Percentiles rank a stretch among this genome's conserved stretches.
Conservation (phyloP, 1,139 yeast genomes). For the Yamadazyma kanchanaburiensis region DNA sequence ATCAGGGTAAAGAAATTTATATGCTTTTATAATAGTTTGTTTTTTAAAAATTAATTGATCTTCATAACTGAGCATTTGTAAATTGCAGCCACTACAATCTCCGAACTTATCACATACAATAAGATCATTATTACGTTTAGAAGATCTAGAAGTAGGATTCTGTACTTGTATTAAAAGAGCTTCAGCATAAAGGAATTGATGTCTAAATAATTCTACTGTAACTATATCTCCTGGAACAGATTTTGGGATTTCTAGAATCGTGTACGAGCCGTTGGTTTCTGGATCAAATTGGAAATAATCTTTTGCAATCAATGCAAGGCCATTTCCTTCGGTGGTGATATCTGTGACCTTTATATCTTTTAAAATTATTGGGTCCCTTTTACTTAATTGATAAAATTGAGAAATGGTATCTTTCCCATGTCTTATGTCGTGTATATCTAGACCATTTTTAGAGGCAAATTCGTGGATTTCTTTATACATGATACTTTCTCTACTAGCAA, state of each 20-base stretch:
- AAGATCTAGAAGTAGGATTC: conserved; percentile 9
- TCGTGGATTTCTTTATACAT: conserved; percentile 21
- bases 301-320: conserved; percentile 33
- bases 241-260: conserved; percentile 36
- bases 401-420: conserved; percentile 26
- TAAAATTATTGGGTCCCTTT: conserved; percentile 19
- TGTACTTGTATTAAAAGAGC: conserved; percentile 20
- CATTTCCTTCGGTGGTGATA: conserved; percentile 36
- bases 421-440: conserved; percentile 15
- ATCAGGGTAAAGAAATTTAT: conserved; percentile 29
- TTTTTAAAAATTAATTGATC: conserved; percentile 35
- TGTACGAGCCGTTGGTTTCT: conserved; percentile 15
- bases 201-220: conserved; percentile 24
- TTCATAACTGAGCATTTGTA: conserved; percentile 42
- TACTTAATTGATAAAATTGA: conserved; percentile 18
- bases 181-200: conserved; percentile 30
- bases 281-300: conserved; percentile 8
- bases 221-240: conserved; percentile 38
- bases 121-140: conserved; percentile 24
- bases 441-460: conserved; percentile 13
- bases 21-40: conserved; percentile 31
- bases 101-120: conserved; percentile 71
- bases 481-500: conserved; percentile 21
- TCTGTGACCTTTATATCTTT: conserved; percentile 23
- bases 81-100: conserved; percentile 54